Evolutionary conservation across 129 eudicot genomes (phyloP), one percentile per base, ranked within the genome.

Genomic region (Arctium minus): DNA sequence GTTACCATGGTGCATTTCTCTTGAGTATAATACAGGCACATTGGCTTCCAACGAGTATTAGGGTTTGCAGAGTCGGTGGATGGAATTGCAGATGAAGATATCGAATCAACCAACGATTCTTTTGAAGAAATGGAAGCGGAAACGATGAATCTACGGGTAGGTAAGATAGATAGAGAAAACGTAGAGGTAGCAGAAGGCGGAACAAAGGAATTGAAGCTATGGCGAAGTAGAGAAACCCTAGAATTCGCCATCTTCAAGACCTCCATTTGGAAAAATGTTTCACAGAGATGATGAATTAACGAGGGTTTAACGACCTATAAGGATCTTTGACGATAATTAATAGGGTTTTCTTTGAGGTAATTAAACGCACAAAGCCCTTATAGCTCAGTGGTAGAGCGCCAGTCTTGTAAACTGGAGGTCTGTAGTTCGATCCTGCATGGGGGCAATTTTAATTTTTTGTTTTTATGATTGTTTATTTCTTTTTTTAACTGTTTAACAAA

Each of bases 351-450:
- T 65, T 3, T n/a, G n/a, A 6, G 2, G 22, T 15, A 1, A 2
- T 5, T 5, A 1, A 17, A 0, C 6, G 8, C 0, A 9, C 0
- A 1, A 65, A 56, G 98, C 98, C 97, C 97, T 78, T 94, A 94
- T 91, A 92, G 96, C 98, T 94, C 97, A 92, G 98, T 94, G 96
- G 98, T 94, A 94, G 97, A 94, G 98, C 98, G 97, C 86, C 98
- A 91, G 98, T 94, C 97, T 94, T 95, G 97, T 95, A 95, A 95
- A 92, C 98, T 94, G 98, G 88, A 94, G 98, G 98, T 94, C 98
- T 87, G 98, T 89, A 94, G 97, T 92, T 94, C 98, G 98, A 94
- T 92, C 97, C 98, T 92, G 97, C 97, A 87, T 94, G 96, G 87
- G 98, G 94, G 91, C 93, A 90, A 0, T 7, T 13, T 13, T 37